These are phyloP conservation scores for Tubosaeta sp. DNA, from an alignment of 768 basidiomycete genomes.

Conservation along the genomic window DNA sequence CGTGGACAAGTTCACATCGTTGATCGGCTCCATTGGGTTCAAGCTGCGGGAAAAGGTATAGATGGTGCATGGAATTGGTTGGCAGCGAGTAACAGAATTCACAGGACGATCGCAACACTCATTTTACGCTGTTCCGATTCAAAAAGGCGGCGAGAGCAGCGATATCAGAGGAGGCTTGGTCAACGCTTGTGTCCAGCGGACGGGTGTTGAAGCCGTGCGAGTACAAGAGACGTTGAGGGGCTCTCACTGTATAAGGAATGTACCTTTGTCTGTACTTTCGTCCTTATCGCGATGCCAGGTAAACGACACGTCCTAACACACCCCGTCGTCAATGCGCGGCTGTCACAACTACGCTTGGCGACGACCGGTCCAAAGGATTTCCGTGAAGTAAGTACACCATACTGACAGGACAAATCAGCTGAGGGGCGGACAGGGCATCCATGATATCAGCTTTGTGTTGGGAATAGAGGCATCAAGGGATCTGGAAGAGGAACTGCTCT, in stretches of 20 bases:
- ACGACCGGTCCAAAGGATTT: constrained; percentile 70
- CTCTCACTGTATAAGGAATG: not conserved
- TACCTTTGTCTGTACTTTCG: not conserved
- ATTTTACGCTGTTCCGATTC: constrained; percentile 85
- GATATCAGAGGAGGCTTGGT: constrained; percentile 59
- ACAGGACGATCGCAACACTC: constrained; percentile 78
- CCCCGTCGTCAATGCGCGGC: constrained; percentile 67
- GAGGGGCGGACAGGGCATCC: constrained; percentile 53
- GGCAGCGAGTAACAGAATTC: not conserved
- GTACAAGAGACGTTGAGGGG: constrained; percentile 75
- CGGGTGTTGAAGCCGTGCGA: constrained; percentile 80
- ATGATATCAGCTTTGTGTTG: constrained; percentile 69
- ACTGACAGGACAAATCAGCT: not conserved
- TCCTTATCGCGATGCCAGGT: constrained; percentile 25
- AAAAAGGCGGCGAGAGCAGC: constrained; percentile 48
- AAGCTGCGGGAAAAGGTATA: constrained; percentile 61
- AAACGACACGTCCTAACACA: constrained; percentile 58
- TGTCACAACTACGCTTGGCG: constrained; percentile 64
- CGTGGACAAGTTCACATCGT: constrained; percentile 58
- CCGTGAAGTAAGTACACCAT: constrained; percentile 53
- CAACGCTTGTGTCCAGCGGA: constrained; percentile 46
- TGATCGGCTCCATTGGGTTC: constrained; percentile 72
- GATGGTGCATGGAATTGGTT: not conserved
- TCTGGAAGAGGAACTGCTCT: constrained; percentile 58
- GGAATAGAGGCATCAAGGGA: constrained; percentile 79